Evolutionary conservation across 2,329 filamentous ascomycete genomes (phyloP).

Genomic region (Apiospora pterosperma): DNA sequence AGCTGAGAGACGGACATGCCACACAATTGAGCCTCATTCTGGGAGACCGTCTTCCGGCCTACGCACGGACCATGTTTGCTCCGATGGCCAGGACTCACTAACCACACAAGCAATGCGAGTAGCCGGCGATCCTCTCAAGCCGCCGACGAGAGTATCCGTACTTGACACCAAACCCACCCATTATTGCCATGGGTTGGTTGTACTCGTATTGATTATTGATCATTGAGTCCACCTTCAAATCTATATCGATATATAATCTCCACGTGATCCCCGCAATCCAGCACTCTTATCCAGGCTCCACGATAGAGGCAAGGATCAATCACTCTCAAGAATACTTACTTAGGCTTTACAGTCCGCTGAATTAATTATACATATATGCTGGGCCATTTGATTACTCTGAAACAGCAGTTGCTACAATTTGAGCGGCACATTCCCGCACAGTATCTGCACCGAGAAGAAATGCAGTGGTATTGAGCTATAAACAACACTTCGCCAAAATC

Average conservation of each 20-base stretch:
- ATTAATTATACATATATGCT: too few relatives aligned
- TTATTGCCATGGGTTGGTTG: not conserved
- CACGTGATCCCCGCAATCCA: conserved; percentile 1
- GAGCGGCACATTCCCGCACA: not conserved
- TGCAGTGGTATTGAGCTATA: conserved; percentile 1
- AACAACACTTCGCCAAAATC: not conserved
- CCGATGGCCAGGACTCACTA: not conserved
- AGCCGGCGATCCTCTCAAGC: not conserved
- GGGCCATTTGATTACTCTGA: not conserved
- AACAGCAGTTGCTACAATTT: not conserved
- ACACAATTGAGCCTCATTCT: not conserved
- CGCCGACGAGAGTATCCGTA: not conserved
- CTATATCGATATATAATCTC: not conserved
- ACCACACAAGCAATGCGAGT: not conserved
- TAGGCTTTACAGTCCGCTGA: too few relatives aligned
- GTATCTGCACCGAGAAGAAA: not conserved
- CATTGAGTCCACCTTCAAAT: too few relatives aligned
- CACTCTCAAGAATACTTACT: too few relatives aligned
- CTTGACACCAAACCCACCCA: not conserved
- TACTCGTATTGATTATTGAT: too few relatives aligned
- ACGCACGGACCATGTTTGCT: not conserved
- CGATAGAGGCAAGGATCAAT: not conserved
- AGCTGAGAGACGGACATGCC: not conserved
- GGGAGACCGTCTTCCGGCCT: not conserved
- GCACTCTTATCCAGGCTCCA: not conserved